These are phyloP conservation scores for Ganoderma sinense DNA, from an alignment of 1,284 basidiomycete genomes.

Conservation along the genomic window DNA sequence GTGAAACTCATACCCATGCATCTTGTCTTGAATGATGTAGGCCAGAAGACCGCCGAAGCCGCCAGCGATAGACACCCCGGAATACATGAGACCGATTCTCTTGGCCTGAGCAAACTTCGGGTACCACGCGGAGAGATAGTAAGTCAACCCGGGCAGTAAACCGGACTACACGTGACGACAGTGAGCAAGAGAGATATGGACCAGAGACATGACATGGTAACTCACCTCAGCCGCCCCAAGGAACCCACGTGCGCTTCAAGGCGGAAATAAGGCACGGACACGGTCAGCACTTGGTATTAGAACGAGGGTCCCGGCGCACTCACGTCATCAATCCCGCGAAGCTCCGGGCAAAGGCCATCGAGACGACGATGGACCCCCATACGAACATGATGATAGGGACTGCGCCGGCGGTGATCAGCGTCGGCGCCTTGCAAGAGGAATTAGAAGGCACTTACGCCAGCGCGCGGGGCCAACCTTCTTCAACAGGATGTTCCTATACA, in stretches of 20 bases:
- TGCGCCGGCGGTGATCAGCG: neutral
- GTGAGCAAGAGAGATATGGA: slow-evolving; percentile 46
- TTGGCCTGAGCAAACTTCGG: slow-evolving; percentile 20
- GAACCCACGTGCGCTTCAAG: slow-evolving; percentile 12
- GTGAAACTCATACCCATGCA: slow-evolving; percentile 5
- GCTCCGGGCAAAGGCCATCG: slow-evolving; percentile 26
- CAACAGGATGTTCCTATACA: slow-evolving; percentile 23
- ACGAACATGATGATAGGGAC: slow-evolving; percentile 20
- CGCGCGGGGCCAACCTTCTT: slow-evolving; percentile 22
- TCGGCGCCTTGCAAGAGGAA: too few species aligned
- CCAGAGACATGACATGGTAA: too few species aligned
- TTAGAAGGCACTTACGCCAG: slow-evolving; percentile 22
- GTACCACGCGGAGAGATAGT: slow-evolving; percentile 51
- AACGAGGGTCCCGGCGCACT: neutral
- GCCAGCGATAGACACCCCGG: slow-evolving; percentile 58
- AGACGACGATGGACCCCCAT: slow-evolving; percentile 24
- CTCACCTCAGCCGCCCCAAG: slow-evolving; percentile 13
- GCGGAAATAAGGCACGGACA: too few species aligned
- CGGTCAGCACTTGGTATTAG: too few species aligned
- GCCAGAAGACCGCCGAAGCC: slow-evolving; percentile 21
- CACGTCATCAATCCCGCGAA: slow-evolving; percentile 23
- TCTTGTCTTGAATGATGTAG: slow-evolving; percentile 14
- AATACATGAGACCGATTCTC: slow-evolving; percentile 54
- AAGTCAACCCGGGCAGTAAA: slow-evolving; percentile 65
- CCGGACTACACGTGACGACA: slow-evolving; percentile 44